Conservation (phyloP, 2,329 filamentous ascomycete genomes). For the Bipolaris bicolor region DNA sequence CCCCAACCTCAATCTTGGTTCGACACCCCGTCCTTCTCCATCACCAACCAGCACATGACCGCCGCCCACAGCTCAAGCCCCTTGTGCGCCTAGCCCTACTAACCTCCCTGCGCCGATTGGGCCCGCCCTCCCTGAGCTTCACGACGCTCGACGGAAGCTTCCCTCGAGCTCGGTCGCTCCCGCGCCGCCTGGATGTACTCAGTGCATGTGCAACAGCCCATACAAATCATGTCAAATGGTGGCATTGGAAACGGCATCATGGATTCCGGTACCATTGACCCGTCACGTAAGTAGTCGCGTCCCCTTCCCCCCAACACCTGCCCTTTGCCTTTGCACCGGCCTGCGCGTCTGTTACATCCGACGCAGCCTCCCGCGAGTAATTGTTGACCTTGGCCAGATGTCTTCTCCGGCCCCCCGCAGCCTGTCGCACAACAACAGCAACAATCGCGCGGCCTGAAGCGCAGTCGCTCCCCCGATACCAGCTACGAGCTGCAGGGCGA, state of each 20-base stretch:
- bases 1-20: constrained; percentile 14
- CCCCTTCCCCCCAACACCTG: neutral
- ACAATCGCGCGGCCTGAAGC: constrained; percentile 47
- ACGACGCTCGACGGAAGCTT: constrained; percentile 26
- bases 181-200: constrained; percentile 51
- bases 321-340: constrained; percentile 12
- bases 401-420: constrained; percentile 39
- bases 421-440: constrained; percentile 40
- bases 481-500: constrained; percentile 45
- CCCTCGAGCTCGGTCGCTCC: constrained; percentile 41
- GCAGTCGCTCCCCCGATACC: constrained; percentile 51
- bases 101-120: constrained; percentile 30
- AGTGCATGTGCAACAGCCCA: constrained; percentile 42
- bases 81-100: constrained; percentile 24
- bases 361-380: constrained; percentile 26
- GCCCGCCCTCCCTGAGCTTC: constrained; percentile 19
- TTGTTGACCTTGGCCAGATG: constrained; percentile 37
- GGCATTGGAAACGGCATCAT: constrained; percentile 50
- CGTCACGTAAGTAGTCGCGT: constrained; percentile 31
- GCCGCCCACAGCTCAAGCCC: constrained; percentile 7
- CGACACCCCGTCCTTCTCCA: constrained; percentile 7
- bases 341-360: constrained; percentile 43
- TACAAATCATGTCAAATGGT: constrained; percentile 49
- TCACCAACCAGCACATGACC: constrained; percentile 12
- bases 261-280: constrained; percentile 52